Evolutionary conservation across 441 rosid species (phyloP).

Genomic region (Arabidopsis lyrata): DNA sequence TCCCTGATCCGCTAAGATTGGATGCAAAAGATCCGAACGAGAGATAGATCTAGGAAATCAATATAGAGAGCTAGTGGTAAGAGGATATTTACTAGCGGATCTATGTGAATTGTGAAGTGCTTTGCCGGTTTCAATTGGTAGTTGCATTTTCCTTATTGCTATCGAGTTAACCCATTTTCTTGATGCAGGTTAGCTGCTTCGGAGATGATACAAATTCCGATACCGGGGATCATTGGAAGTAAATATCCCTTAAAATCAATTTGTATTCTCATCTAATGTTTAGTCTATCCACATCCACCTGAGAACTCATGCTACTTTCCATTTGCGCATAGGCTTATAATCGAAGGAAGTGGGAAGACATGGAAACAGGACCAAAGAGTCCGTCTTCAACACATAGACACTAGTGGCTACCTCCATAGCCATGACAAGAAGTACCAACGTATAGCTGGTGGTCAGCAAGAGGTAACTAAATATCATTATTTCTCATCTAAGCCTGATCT

Average conservation of each 20-base stretch:
- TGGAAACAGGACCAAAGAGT: slow-evolving; percentile 96
- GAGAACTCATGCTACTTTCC: slow-evolving; percentile 8
- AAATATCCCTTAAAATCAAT: slow-evolving; percentile 33
- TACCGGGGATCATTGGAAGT: slow-evolving; percentile 98
- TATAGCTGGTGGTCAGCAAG: slow-evolving; percentile 99
- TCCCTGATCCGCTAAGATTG: slow-evolving; percentile 1
- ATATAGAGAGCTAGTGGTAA: background rate
- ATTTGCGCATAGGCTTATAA: slow-evolving; percentile 61
- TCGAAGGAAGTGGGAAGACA: slow-evolving; percentile 91
- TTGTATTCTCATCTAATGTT: background rate
- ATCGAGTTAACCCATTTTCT: background rate
- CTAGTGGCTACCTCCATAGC: slow-evolving; percentile 90
- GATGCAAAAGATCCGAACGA: background rate
- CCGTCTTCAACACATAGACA: slow-evolving; percentile 93
- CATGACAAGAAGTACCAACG: slow-evolving; percentile 95
- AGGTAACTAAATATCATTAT: slow-evolving; percentile 53
- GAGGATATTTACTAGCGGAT: background rate
- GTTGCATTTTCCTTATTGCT: background rate
- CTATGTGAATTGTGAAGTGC: slow-evolving; percentile 10
- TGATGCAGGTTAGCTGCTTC: slow-evolving; percentile 88
- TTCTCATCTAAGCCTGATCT: background rate
- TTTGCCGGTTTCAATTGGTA: background rate
- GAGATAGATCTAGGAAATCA: too few relatives aligned
- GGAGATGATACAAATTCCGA: slow-evolving; percentile 93
- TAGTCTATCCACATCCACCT: background rate